A percentile compares a stretch with the other conserved stretches of the same genome.
These are phyloP conservation scores for Patellifolia procumbens DNA, from an alignment of 179 eudicot genomes.

Conservation along the genomic window DNA sequence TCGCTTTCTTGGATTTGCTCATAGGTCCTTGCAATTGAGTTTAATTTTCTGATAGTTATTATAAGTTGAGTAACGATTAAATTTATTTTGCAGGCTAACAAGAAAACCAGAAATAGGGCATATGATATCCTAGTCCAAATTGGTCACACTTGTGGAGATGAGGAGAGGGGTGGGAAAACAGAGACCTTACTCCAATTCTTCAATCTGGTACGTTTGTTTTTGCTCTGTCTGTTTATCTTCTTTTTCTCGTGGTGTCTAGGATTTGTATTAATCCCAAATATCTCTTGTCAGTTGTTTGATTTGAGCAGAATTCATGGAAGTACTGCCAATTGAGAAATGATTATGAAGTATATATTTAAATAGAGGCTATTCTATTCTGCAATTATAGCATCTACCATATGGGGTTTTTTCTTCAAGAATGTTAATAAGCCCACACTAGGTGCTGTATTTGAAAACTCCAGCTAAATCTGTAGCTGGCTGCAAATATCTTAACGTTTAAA, in stretches of 20 bases:
- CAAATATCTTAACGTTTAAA: background rate
- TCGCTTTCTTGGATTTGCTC: too few species aligned
- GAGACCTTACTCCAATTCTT: constrained; percentile 72
- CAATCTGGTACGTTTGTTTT: constrained; percentile 54
- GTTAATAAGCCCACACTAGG: too few species aligned
- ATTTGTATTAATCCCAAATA: background rate
- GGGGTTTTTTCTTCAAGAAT: background rate
- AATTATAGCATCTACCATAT: background rate
- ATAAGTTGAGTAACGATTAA: background rate
- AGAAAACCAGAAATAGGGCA: constrained; percentile 91
- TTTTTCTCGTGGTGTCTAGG: background rate
- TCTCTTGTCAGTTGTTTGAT: background rate
- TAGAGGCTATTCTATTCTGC: background rate
- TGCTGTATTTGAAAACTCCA: background rate
- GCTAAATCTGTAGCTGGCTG: background rate
- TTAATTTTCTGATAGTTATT: too few species aligned
- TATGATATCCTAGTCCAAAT: constrained; percentile 93
- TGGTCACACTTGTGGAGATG: constrained; percentile 86
- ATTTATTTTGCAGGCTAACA: constrained; percentile 62
- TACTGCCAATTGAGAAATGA: background rate
- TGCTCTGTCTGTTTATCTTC: background rate
- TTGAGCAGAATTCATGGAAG: background rate
- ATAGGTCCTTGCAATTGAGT: too few species aligned
- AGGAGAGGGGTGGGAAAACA: constrained; percentile 65
- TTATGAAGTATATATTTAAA: background rate